Percentiles rank a stretch among this genome's conserved stretches.
These are phyloP conservation scores for Corynascus novoguineensis DNA, from an alignment of 495 filamentous ascomycete genomes.

Conservation along the genomic window DNA sequence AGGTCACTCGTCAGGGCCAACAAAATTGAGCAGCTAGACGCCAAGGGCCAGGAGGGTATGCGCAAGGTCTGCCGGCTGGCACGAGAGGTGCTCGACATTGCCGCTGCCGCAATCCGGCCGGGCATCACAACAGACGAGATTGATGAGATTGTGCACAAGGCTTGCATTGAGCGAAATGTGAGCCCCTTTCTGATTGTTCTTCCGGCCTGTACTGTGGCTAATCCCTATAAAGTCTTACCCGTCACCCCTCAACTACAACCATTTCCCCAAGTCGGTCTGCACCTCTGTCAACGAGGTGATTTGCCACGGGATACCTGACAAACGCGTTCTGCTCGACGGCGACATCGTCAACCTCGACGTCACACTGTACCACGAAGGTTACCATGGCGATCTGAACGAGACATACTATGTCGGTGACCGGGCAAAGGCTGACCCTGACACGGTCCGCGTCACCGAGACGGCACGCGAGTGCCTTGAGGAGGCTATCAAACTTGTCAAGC, in stretches of 20 bases:
- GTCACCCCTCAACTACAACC: constrained; percentile 90
- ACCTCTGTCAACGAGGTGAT: constrained; percentile 96
- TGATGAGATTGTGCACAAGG: constrained; percentile 92
- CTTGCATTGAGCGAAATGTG: constrained; percentile 88
- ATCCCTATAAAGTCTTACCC: constrained; percentile 75
- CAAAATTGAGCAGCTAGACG: constrained; percentile 76
- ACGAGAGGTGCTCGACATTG: constrained; percentile 89
- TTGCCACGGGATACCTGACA: constrained; percentile 86
- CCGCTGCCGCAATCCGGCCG: constrained; percentile 71
- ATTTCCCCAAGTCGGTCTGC: constrained; percentile 97
- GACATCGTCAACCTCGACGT: constrained; percentile 91
- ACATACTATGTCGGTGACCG: constrained; percentile 85
- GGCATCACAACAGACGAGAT: constrained; percentile 96
- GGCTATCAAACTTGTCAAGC: constrained; percentile 80
- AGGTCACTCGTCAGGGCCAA: constrained; percentile 60
- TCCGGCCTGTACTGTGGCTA: constrained; percentile 1
- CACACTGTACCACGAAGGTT: constrained; percentile 79
- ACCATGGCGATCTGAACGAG: constrained; percentile 86
- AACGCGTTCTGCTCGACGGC: constrained; percentile 70
- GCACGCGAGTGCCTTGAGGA: constrained; percentile 75
- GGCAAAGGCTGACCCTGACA: constrained; percentile 65
- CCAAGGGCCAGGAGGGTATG: constrained; percentile 76
- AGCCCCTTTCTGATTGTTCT: constrained; percentile 20
- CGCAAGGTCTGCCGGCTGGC: constrained; percentile 85
- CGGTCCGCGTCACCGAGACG: constrained; percentile 80